These are phyloP conservation scores for Vinca minor DNA, from an alignment of 257 asterid species.

Conservation along the genomic window DNA sequence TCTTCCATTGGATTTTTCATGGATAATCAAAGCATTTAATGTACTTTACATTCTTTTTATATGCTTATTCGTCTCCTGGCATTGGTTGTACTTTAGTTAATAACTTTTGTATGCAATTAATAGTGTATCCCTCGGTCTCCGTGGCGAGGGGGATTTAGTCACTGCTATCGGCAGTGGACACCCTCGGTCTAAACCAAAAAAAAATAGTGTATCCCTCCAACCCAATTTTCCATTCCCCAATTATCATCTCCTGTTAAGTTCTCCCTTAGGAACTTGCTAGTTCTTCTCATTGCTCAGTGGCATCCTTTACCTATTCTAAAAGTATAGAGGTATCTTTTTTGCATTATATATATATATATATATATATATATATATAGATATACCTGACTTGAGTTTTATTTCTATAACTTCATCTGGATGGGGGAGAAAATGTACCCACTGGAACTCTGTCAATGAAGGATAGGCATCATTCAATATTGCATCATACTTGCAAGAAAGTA, in stretches of 20 bases:
- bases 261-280: neutral
- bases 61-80: neutral
- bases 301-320: neutral
- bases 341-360: too few relatives aligned
- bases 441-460: neutral
- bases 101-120: neutral
- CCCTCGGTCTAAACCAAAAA: too few relatives aligned
- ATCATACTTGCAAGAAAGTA: neutral
- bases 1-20: constrained; percentile 5
- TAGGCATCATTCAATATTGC: neutral
- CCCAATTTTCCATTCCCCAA: neutral
- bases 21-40: neutral
- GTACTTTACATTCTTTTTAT: neutral
- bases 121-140: neutral
- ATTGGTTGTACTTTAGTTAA: neutral
- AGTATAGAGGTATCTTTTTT: neutral
- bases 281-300: neutral
- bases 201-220: neutral
- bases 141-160: too few relatives aligned
- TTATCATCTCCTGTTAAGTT: neutral
- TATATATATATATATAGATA: too few relatives aligned
- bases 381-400: neutral
- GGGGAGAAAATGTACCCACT: neutral
- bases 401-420: neutral
- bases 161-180: too few relatives aligned